Evolutionary conservation across 2,329 filamentous ascomycete species (phyloP).

Genomic region (Ceratocystis alfenasii): DNA sequence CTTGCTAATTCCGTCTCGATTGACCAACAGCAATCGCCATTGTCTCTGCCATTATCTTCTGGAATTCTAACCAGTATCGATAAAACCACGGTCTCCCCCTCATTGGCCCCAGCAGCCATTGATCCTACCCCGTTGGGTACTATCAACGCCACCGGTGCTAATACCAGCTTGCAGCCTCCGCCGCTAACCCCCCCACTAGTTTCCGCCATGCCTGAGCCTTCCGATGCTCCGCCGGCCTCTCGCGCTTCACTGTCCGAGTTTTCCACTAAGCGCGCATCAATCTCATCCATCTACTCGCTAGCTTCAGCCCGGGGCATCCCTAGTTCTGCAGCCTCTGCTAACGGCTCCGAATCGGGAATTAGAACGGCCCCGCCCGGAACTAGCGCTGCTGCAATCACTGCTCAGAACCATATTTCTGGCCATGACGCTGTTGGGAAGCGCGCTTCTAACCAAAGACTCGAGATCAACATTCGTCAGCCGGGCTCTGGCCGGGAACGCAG

Average conservation of each 20-base stretch:
- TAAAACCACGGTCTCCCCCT: not conserved
- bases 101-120: not conserved
- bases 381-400: constrained; percentile 13
- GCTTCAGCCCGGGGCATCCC: constrained; percentile 46
- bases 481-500: constrained; percentile 51
- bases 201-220: constrained; percentile 3
- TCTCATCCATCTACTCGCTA: constrained; percentile 61
- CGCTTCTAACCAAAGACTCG: constrained; percentile 6
- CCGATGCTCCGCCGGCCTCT: constrained; percentile 29
- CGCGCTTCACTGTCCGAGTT: constrained; percentile 40
- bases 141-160: not conserved
- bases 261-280: constrained; percentile 55
- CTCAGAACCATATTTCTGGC: constrained; percentile 15
- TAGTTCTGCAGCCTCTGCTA: constrained; percentile 41
- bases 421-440: constrained; percentile 22
- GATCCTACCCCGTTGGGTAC: not conserved
- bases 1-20: not conserved
- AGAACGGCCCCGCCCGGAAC: constrained; percentile 14
- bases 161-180: not conserved
- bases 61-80: not conserved
- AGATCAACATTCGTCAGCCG: constrained; percentile 32
- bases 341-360: constrained; percentile 40
- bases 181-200: not conserved
- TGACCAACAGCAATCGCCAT: too few species aligned
- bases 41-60: not conserved